Conservation (phyloP, 805 yeast species). For the Suhomyces sp. region DNA sequence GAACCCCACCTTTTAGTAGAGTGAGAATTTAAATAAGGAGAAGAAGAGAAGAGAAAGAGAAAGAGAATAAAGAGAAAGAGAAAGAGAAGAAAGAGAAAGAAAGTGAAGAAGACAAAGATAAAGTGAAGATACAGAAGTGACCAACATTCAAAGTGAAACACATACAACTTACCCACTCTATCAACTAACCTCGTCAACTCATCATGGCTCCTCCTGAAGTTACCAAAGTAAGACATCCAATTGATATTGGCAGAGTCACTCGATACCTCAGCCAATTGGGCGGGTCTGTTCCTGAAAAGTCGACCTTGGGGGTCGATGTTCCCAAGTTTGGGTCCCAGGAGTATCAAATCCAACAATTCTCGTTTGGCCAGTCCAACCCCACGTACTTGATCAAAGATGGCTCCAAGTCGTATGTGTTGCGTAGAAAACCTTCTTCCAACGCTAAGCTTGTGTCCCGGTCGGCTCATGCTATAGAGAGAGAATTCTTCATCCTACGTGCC, state of each 20-base stretch:
- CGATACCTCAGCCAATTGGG: constrained; percentile 17
- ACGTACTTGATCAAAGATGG: constrained; percentile 50
- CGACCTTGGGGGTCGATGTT: constrained; percentile 24
- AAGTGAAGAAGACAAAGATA: too few relatives aligned
- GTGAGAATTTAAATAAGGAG: too few relatives aligned
- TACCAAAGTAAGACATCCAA: constrained; percentile 35
- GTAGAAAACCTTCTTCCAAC: constrained; percentile 57
- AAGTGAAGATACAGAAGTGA: too few relatives aligned
- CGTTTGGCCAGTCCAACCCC: constrained; percentile 65
- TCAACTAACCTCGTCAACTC: too few relatives aligned
- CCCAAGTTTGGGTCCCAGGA: constrained; percentile 18
- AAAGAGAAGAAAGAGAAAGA: too few relatives aligned
- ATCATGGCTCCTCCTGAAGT: constrained; percentile 20
- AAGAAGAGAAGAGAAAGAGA: too few relatives aligned
- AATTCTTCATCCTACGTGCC: constrained; percentile 49
- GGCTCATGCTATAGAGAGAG: constrained; percentile 65
- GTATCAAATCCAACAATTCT: constrained; percentile 48
- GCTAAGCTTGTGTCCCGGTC: constrained; percentile 49
- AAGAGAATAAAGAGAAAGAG: too few relatives aligned
- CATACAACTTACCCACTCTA: too few relatives aligned
- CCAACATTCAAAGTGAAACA: too few relatives aligned
- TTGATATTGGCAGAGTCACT: constrained; percentile 26
- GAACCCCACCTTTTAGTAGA: too few relatives aligned
- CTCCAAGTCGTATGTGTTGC: constrained; percentile 43
- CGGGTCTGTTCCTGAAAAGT: constrained; percentile 12